Evolutionary conservation across 139 green algal species (phyloP), one percentile per base, ranked within the genome.

Genomic region (Asterochloris sp.): DNA sequence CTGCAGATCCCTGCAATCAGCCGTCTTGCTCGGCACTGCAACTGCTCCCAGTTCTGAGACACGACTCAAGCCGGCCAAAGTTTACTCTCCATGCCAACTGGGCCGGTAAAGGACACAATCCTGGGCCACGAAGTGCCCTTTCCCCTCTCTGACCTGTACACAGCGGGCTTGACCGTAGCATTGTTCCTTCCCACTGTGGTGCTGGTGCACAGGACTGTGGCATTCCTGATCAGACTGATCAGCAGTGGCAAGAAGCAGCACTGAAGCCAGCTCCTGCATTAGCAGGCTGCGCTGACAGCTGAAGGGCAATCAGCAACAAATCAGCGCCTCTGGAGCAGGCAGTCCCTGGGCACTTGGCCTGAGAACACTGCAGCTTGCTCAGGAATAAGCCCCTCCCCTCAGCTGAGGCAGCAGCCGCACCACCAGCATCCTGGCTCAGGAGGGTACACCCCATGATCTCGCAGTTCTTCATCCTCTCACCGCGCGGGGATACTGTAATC

Each of bases 401-500:
- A 71, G 80, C 69, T 27, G 9, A 47, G 60, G 54, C 54, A 64
- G 69, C 61, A 61, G 28, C 26, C 12, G 21, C 16, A 11, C 38
- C 60, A 24, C n/a, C 24, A 15, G n/a, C 71, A 28, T 54, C 38
- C 38, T 54, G 38, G 38, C 38, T 54, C 38, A 17, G 17, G 60
- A 6, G 11, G 12, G 71, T 54, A 14, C n/a, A 16, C 15, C 14
- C 69, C 69, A 95, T 95, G 92, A 95, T 98, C 24, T 96, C 91
- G 0, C 96, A 98, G 84, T 93, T 99, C 75, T 98, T 97, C 77
- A 91, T 99, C 26, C 85, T 98, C 1, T 96, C 90, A 0, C 92
- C 93, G 0, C 83, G 96, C 19, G 96, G 96, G 0, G 96, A 99
- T 89, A 94, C 92, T 13, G 96, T 99, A 73, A 96, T 99, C 69